Evolutionary conservation across 1,139 yeast genomes (phyloP), one percentile per base, ranked within the genome.

Genomic region (Blastobotrys indianensis): DNA sequence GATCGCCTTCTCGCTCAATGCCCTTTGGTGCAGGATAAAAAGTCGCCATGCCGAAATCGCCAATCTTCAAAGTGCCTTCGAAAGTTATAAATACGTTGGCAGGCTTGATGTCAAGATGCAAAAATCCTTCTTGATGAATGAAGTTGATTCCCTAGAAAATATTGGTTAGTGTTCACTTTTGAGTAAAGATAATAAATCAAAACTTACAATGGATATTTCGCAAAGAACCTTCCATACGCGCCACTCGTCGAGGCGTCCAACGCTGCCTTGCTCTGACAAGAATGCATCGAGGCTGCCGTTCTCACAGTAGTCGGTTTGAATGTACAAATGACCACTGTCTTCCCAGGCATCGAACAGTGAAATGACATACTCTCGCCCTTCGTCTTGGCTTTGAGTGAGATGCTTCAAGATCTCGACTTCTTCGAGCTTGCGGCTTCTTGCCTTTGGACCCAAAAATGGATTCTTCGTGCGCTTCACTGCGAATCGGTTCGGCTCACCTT

Each of bases 261-360:
- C 72, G 52, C 84, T 81, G 48, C 94, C 94, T 61, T 82, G 82
- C 54, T 86, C 94, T 37, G 81, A 76, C 43, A 92, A 66, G 61
- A 92, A 92, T 47, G 79, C 77, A 60, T 82, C 94, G 43, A 92
- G 68, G 23, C 92, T 85, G 1, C 98, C 98, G 60, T 92, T 90
- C 61, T 92, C 99, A 67, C 97, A 92, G 62, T 72, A 88, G 59
- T 90, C 97, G 2, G 95, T 90, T 94, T 90, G 87, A 37, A 92
- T 86, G 63, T 90, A 92, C 56, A 84, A 77, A 57, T 82, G 81
- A 45, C 79, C 79, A 54, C 76, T 74, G 58, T 70, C 70, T 55
- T 86, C 94, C 97, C 97, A 92, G 9, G 88, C 88, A 60, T 87
- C 90, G 29, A 85, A 76, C 53, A 86, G 78, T 54, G 81, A 81